Conservation (phyloP, 2,329 filamentous ascomycete genomes). For the Arthrobotrys conoides region DNA sequence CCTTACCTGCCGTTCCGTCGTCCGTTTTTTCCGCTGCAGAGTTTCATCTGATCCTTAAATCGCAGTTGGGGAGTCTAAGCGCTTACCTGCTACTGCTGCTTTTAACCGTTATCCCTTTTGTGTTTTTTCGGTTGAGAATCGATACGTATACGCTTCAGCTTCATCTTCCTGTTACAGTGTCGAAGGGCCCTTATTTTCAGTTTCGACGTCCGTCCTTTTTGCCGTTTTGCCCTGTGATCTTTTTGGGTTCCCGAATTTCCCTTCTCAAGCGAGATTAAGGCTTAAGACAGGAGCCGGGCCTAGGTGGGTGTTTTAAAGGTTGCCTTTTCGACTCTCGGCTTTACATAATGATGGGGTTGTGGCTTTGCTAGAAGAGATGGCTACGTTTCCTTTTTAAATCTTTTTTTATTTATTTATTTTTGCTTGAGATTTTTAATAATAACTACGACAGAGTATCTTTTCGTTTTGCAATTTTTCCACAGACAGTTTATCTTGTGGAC, state of each 20-base stretch:
- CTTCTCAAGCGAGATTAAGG: slow-evolving; percentile 59
- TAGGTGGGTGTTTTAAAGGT: not conserved
- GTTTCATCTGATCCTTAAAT: slow-evolving; percentile 17
- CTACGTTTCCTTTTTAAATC: slow-evolving; percentile 6
- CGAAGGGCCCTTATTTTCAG: not conserved
- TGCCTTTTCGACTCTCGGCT: not conserved
- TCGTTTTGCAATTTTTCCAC: not conserved
- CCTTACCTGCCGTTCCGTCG: slow-evolving; percentile 29
- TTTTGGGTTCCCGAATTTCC: slow-evolving; percentile 45
- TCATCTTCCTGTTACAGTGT: slow-evolving; percentile 21
- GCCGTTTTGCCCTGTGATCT: slow-evolving; percentile 34
- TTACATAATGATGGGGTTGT: slow-evolving; percentile 39
- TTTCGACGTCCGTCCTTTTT: slow-evolving; percentile 7
- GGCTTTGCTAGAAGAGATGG: slow-evolving; percentile 35
- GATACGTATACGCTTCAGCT: not conserved
- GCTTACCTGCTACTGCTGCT: slow-evolving; percentile 39
- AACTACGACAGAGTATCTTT: slow-evolving; percentile 15
- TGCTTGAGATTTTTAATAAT: not conserved
- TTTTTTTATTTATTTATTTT: slow-evolving; percentile 18
- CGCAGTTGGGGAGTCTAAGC: slow-evolving; percentile 32
- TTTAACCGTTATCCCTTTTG: slow-evolving; percentile 43
- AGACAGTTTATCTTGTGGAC: not conserved
- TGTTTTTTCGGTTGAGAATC: not conserved
- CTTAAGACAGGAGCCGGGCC: slow-evolving; percentile 14
- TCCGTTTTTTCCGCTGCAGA: slow-evolving; percentile 34